Percentiles rank a stretch among this genome's conserved stretches.
phyloP scores from a whole-genome alignment of 2,329 filamentous ascomycete species.

The Penicillium sp. region DNA sequence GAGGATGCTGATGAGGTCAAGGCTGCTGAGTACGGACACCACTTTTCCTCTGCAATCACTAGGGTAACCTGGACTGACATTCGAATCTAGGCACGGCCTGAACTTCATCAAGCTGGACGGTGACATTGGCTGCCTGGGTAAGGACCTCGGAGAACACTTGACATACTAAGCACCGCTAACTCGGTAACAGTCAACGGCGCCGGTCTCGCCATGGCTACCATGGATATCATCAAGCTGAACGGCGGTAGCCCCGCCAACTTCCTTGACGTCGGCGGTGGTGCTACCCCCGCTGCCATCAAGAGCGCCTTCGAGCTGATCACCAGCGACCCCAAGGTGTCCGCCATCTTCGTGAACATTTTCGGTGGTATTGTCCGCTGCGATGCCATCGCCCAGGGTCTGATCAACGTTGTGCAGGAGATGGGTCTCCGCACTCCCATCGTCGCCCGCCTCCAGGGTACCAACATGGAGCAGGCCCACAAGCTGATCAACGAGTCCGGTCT shows the following conservation, averaged over 20 bases:
- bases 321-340: constrained; percentile 94
- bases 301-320: constrained; percentile 99
- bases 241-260: constrained; percentile 96
- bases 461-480: constrained; percentile 91
- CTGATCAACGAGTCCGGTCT: constrained; percentile 93
- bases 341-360: constrained; percentile 99
- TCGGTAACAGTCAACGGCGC: constrained; percentile 76
- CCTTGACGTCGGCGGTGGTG: constrained; percentile 96
- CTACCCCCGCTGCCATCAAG: constrained; percentile 93
- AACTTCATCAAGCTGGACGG: constrained; percentile 99
- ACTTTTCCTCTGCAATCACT: not conserved
- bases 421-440: constrained; percentile 97
- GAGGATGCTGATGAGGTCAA: constrained; percentile 98
- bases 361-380: constrained; percentile 98
- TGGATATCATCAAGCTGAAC: constrained; percentile 99
- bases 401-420: constrained; percentile 90
- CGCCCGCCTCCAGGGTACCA: constrained; percentile 94
- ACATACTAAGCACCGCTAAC: not conserved
- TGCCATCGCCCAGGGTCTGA: constrained; percentile 92
- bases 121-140: constrained; percentile 88
- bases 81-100: constrained; percentile 58
- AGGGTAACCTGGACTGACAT: constrained; percentile 17
- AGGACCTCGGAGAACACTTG: constrained; percentile 3
- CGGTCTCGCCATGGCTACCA: constrained; percentile 98
- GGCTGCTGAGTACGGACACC: constrained; percentile 72